Percentiles rank a stretch among this genome's conserved stretches.
Evolutionary conservation across 305 asterid species (phyloP).

Genomic region (Fraxinus velutina): DNA sequence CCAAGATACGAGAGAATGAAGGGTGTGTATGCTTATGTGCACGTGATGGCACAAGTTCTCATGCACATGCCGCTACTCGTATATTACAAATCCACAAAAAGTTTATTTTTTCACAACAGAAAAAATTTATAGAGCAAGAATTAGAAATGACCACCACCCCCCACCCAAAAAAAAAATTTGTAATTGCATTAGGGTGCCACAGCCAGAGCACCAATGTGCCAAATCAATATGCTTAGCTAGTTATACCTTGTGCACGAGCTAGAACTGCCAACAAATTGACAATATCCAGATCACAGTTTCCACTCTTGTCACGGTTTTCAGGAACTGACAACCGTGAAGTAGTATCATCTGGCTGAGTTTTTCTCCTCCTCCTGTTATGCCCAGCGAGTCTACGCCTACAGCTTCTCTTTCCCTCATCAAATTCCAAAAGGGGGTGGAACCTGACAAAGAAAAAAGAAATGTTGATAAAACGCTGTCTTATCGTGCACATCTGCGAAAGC

Average conservation of each 20-base stretch:
- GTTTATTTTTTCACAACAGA: neutral
- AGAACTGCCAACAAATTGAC: conserved; percentile 60
- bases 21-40: neutral
- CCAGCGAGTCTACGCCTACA: conserved; percentile 97
- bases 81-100: neutral
- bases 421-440: conserved; percentile 87
- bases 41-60: neutral
- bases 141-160: neutral
- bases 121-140: neutral
- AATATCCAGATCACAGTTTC: conserved; percentile 45
- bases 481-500: neutral
- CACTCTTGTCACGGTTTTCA: conserved; percentile 35
- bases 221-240: conserved; percentile 3
- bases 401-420: conserved; percentile 95
- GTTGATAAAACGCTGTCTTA: conserved; percentile 15
- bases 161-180: neutral
- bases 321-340: conserved; percentile 42
- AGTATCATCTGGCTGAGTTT: conserved; percentile 72
- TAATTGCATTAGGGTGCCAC: conserved; percentile 8
- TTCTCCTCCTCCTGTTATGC: conserved; percentile 93
- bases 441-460: conserved; percentile 36
- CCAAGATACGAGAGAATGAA: neutral
- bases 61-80: neutral
- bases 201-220: conserved; percentile 15
- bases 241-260: conserved; percentile 62